Base-by-base conservation (phyloP, 768 basidiomycete genomes). In the Epithele typhae region DNA sequence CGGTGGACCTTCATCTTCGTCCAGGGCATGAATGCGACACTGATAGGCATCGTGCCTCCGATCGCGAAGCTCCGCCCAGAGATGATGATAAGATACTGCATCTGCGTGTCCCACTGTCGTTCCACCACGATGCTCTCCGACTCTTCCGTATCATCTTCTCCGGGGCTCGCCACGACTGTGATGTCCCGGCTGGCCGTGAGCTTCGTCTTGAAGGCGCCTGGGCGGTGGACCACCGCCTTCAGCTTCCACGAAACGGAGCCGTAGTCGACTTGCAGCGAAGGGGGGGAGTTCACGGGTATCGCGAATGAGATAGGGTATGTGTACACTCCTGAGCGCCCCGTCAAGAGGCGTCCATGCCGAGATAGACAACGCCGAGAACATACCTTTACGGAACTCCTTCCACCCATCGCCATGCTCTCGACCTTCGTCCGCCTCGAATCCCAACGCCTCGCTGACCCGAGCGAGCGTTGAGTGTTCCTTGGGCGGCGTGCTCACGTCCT, bases 291-390 rank as follows among this genome's bases (percentile, higher is more conserved):
- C 5, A 80, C 72, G 0, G 95, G 91, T 45, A 99, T 82, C 15
- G 82, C 73, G 63, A 97, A 93, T 12, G 88, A 88, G 58, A 99
- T 87, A 3, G 95, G 95, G 65, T 92, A 98, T 15, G 86, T 91
- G 63, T 98, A 97, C 5, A 82, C 87, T n/a, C n/a, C n/a, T n/a
- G n/a, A n/a, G n/a, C n/a, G n/a, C n/a, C n/a, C n/a, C n/a, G n/a
- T n/a, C n/a, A n/a, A n/a, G n/a, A n/a, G n/a, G n/a, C n/a, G n/a
- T n/a, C n/a, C n/a, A n/a, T n/a, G n/a, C n/a, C n/a, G 12, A 3
- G 11, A 6, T 6, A 4, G 23, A 19, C 21, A 19, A n/a, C 6
- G 10, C 14, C 25, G 8, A 14, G 25, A 11, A 64, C 71, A 32
- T 44, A 87, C 92, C 93, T 69, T 87, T 82, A 57, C 83, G 80